These are phyloP conservation scores for Candida taoyuanica DNA, from an alignment of 805 yeast genomes.

Conservation along the genomic window DNA sequence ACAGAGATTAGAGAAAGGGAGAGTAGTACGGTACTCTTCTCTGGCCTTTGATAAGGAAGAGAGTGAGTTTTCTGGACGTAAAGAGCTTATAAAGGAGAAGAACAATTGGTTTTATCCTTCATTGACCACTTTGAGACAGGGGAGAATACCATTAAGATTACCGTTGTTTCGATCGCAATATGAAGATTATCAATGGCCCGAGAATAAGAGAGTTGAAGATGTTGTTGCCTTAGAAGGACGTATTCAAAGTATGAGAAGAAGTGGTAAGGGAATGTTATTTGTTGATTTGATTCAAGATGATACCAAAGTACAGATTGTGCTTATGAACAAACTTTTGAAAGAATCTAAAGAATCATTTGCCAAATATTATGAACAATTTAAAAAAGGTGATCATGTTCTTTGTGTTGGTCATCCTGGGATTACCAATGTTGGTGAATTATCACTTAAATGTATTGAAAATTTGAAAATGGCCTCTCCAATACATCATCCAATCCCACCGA, in stretches of 20 bases:
- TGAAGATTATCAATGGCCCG: constrained; percentile 22
- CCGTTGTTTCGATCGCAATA: constrained; percentile 36
- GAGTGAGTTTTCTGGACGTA: constrained; percentile 25
- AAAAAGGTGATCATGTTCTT: constrained; percentile 69
- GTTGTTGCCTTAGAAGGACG: constrained; percentile 45
- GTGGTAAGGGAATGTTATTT: constrained; percentile 68
- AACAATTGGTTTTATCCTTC: constrained; percentile 25
- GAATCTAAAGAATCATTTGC: constrained; percentile 40
- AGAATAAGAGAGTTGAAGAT: constrained; percentile 22
- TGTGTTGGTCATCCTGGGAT: constrained; percentile 68
- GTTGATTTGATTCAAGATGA: constrained; percentile 65
- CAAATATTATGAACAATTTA: constrained; percentile 34
- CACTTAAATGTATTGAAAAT: constrained; percentile 53
- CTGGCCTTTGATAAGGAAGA: constrained; percentile 20
- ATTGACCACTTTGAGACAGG: constrained; percentile 14
- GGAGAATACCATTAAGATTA: constrained; percentile 28
- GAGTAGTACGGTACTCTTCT: constrained; percentile 8
- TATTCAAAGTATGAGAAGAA: constrained; percentile 49
- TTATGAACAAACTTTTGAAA: constrained; percentile 45
- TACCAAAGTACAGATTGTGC: constrained; percentile 54
- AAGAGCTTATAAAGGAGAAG: constrained; percentile 10
- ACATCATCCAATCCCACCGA: constrained; percentile 65
- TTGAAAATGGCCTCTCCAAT: constrained; percentile 61
- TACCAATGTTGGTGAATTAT: constrained; percentile 75
- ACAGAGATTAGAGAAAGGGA: not conserved